Percentiles rank a stretch among this genome's conserved stretches.
Evolutionary conservation across 2,329 filamentous ascomycete species (phyloP).

Genomic region (Chaetomium globosum): DNA sequence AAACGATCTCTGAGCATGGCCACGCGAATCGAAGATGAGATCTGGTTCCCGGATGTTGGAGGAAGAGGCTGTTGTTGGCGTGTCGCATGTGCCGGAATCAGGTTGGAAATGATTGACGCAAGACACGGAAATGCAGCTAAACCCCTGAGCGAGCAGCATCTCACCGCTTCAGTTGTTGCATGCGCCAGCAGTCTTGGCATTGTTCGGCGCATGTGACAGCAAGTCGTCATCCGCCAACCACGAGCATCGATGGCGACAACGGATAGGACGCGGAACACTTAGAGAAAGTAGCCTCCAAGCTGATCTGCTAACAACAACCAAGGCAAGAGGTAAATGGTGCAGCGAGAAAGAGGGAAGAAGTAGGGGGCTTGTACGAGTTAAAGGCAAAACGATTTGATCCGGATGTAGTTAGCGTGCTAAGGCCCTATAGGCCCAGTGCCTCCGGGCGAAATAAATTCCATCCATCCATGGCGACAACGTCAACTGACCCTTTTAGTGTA

Average conservation of each 20-base stretch:
- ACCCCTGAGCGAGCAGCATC: conserved; percentile 14
- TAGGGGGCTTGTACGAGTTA: too few relatives aligned
- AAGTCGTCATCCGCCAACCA: conserved; percentile 10
- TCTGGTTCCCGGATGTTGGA: background rate
- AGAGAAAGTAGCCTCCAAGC: too few relatives aligned
- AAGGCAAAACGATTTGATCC: too few relatives aligned
- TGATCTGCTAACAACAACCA: too few relatives aligned
- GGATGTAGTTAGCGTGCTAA: too few relatives aligned
- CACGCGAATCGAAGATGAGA: background rate
- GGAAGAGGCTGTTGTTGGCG: conserved; percentile 4
- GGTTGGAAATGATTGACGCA: conserved; percentile 15
- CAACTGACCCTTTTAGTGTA: background rate
- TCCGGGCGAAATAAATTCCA: too few relatives aligned
- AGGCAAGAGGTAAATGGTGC: too few relatives aligned
- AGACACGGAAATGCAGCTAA: conserved; percentile 21
- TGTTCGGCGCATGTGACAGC: conserved; percentile 22
- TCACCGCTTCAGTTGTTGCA: conserved; percentile 18
- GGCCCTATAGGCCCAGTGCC: too few relatives aligned
- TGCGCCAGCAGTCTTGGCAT: conserved; percentile 10
- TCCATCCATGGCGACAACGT: too few relatives aligned
- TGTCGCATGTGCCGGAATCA: conserved; percentile 17
- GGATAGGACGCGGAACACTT: too few relatives aligned
- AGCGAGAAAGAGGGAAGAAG: too few relatives aligned
- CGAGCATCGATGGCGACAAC: conserved; percentile 10
- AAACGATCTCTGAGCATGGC: conserved; percentile 1